Conservation (phyloP, 1,284 basidiomycete genomes). For the Cryptococcus jaspeensis region DNA sequence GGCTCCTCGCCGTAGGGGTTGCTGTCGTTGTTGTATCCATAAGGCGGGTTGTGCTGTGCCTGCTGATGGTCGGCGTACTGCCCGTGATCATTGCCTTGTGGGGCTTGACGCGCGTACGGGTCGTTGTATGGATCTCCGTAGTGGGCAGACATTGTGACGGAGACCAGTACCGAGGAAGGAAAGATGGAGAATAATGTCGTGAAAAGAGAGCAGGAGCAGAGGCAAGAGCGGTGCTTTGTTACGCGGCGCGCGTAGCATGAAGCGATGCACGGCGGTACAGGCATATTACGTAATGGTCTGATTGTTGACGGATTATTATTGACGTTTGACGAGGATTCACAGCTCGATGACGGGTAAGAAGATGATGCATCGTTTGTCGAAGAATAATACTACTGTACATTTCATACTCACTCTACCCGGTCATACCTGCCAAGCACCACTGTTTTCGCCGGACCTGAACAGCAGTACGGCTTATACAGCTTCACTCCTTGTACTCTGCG, state of each 20-base stretch:
- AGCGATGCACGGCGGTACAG: no score
- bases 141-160: background rate
- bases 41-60: slow-evolving; percentile 2
- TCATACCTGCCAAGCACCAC: no score
- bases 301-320: no score
- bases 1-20: slow-evolving; percentile 23
- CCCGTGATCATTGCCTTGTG: background rate
- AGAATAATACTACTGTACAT: no score
- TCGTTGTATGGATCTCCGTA: slow-evolving; percentile 14
- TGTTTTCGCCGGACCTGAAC: no score
- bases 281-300: background rate
- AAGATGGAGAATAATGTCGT: background rate
- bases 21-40: slow-evolving; percentile 6
- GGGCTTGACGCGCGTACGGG: slow-evolving; percentile 8
- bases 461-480: no score
- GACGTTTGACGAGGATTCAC: no score
- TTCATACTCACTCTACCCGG: no score
- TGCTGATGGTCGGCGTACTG: slow-evolving; percentile 2
- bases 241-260: background rate
- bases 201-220: background rate
- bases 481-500: no score
- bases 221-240: background rate
- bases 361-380: no score
- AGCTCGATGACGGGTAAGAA: no score
- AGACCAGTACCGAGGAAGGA: background rate